A percentile compares a stretch with the other conserved stretches of the same genome.
phyloP scores from a whole-genome alignment of 768 basidiomycete genomes.

The Phallus indusiatus region DNA sequence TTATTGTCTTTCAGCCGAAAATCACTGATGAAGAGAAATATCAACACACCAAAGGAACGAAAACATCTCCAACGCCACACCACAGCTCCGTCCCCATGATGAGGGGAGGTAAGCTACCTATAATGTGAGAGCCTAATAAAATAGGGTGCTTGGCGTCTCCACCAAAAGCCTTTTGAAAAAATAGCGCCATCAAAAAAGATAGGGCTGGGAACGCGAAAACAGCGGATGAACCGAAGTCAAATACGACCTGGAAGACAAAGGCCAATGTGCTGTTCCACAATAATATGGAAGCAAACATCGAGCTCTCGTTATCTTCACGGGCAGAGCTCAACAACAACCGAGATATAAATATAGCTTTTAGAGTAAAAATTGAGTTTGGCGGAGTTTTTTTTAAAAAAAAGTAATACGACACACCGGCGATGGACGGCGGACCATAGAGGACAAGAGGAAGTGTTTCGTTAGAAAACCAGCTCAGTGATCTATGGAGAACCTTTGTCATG shows the following conservation, averaged over 20 bases:
- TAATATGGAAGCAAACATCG: conserved; percentile 49
- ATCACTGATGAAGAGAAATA: neutral
- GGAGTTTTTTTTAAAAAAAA: neutral
- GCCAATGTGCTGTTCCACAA: conserved; percentile 52
- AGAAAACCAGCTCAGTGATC: conserved; percentile 81
- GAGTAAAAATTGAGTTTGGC: neutral
- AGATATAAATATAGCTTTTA: conserved; percentile 50
- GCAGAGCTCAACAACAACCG: conserved; percentile 41
- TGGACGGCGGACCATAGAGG: conserved; percentile 66
- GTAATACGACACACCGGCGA: conserved; percentile 45
- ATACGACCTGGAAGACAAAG: conserved; percentile 43
- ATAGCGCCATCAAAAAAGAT: conserved; percentile 48
- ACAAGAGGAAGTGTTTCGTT: conserved; percentile 53
- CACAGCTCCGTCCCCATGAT: conserved; percentile 49
- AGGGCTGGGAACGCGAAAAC: conserved; percentile 56
- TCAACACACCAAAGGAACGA: conserved; percentile 69
- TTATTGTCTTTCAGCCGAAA: neutral
- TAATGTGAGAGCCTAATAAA: conserved; percentile 49
- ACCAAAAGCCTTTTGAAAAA: conserved; percentile 35
- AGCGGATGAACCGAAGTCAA: conserved; percentile 68
- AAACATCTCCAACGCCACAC: conserved; percentile 66
- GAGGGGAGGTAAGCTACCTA: conserved; percentile 49
- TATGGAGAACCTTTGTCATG: conserved; percentile 52
- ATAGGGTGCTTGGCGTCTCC: conserved; percentile 7
- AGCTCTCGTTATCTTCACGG: conserved; percentile 46